Evolutionary conservation across 352 stramenopile species (phyloP).

Genomic region (Pythium oligandrum): DNA sequence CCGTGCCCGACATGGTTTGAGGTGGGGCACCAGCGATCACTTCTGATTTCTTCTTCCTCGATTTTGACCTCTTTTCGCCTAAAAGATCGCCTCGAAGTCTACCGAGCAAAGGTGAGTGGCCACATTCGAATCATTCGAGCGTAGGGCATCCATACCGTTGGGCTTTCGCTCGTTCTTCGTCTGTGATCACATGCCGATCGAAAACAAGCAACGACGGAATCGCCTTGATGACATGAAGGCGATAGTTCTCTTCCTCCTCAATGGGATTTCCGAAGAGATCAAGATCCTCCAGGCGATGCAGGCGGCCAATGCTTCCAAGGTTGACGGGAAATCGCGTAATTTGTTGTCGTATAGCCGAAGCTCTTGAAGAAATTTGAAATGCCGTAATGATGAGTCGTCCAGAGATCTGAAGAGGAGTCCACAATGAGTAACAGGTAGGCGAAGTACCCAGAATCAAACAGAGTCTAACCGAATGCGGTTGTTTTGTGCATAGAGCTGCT

Average conservation of each 20-base stretch:
- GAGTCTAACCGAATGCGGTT: conserved; percentile 60
- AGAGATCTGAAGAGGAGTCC: conserved; percentile 28
- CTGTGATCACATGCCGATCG: conserved; percentile 53
- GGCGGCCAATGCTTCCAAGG: conserved; percentile 23
- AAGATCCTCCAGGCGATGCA: conserved; percentile 48
- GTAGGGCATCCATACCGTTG: conserved; percentile 2
- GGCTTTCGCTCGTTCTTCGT: conserved; percentile 27
- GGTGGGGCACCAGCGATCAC: conserved; percentile 26
- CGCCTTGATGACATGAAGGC: conserved; percentile 51
- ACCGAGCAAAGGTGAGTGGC: too few relatives aligned
- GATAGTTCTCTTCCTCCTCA: conserved; percentile 68
- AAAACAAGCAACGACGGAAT: conserved; percentile 63
- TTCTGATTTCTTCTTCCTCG: conserved; percentile 43
- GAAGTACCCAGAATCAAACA: too few relatives aligned
- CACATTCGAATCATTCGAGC: not conserved
- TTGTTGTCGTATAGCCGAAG: conserved; percentile 60
- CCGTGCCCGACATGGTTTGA: conserved; percentile 56
- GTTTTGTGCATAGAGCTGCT: conserved; percentile 85
- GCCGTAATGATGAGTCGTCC: conserved; percentile 32
- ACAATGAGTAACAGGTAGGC: not conserved
- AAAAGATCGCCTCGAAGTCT: too few relatives aligned
- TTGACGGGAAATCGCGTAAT: conserved; percentile 40
- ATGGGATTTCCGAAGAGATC: conserved; percentile 69
- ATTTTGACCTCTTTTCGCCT: too few relatives aligned
- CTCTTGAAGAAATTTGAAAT: conserved; percentile 66